Evolutionary conservation across 1,284 basidiomycete species (phyloP), one percentile per base, ranked within the genome.

Genomic region (Boletellus dicymbophilus): DNA sequence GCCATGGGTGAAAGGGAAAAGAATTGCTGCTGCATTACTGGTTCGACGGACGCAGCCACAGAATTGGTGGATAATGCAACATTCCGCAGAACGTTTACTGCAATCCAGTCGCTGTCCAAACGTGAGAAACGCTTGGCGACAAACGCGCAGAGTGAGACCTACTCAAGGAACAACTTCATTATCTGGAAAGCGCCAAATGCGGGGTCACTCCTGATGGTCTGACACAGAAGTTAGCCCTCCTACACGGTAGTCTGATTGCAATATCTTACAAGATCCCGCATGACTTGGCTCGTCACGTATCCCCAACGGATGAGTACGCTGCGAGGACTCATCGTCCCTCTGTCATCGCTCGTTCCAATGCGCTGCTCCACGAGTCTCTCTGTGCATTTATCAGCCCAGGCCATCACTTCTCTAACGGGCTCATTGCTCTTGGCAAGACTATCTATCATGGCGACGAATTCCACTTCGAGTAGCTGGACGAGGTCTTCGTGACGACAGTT

Each of bases 121-220:
- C 42, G 58, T 67, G 42, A 72, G 57, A 33, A 44, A 55, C 27
- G 31, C 44, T 45, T n/a, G n/a, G 48, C 47, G 45, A 45, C 38
- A 22, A 31, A 59, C 45, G 53, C 25, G 56, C 9, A 25, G 28
- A 11, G 53, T 2, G 13, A 22, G 47, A 78, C 89, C 64, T 59
- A 92, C 89, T 93, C 90, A 51, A 93, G 76, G 79, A 93, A 93
- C 58, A 93, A 71, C 70, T 93, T 93, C 69, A 93, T 70, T 58
- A 93, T 93, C 70, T 93, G 90, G 75, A 93, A 93, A 16, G 91
- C 90, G 49, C 90, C 90, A 60, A 93, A 93, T 7, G 90, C 88
- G 44, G 90, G 90, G 69, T 93, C 91, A 60, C 90, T 93, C 55
- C 90, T 85, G 58, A 93, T 93, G 23, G 90, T 93, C 89, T 91